Base-by-base conservation (phyloP, 768 basidiomycete species). In the Amanita subjunquillea region DNA sequence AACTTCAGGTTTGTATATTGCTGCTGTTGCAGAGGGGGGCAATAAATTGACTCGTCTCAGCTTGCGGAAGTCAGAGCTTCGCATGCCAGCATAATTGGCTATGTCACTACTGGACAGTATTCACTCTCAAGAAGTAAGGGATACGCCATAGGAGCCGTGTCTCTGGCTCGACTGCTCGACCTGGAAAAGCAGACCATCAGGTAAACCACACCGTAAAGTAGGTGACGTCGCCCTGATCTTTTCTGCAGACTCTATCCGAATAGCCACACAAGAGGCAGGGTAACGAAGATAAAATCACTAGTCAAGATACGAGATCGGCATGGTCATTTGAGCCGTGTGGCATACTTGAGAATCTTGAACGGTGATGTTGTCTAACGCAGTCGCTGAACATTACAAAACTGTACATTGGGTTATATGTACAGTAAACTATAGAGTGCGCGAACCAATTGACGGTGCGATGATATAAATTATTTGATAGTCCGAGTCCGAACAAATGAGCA, bases 71-170 rank as follows among this genome's bases (percentile, higher is more conserved):
- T 65, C 5, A 63, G 67, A 6, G 72, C 81, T 4, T 59, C 69
- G 1, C 61, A 72, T 44, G 63, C 69, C 3, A 62, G 67, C 3
- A 73, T 88, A 23, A 79, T 95, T 49, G 94, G 95, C 0, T 89
- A 87, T 60, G 74, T 92, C 17, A 91, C 91, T 0, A 84, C 87
- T 2, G 94, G 93, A 0, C 83, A 82, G 55, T 86, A 78, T 62
- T 94, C 93, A 1, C 74, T 97, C 6, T 75, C 81, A 0, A 77
- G 82, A 27, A 94, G 94, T 0, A 69, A 77, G 54, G 92, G 90
- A 0, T 80, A 80, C 59, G 93, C 80, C 2, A 73, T 96, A 10
- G 95, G 83, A 15, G 80, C 83, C 0, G 67, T 97, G 15, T 71
- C 88, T 3, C 62, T 93, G 10, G 59, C 64, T 25, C 68, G 68